A percentile compares a stretch with the other conserved stretches of the same genome.
phyloP scores from a whole-genome alignment of 2,329 filamentous ascomycete species.

The Trichoderma hamatum region DNA sequence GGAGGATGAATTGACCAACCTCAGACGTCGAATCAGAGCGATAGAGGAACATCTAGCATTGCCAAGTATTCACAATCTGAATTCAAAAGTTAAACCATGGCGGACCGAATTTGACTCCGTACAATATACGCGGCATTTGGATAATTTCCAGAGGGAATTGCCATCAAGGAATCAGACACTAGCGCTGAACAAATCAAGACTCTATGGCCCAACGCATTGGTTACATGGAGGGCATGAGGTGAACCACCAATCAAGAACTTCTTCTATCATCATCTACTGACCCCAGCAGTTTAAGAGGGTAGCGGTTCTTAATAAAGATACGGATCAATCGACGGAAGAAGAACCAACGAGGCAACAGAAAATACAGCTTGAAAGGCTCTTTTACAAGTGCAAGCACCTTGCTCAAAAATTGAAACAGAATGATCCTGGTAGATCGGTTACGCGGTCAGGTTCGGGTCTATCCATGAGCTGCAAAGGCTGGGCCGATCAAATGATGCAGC shows the following conservation, averaged over 20 bases:
- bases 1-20: neutral
- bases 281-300: neutral
- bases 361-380: neutral
- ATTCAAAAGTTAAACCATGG: too few relatives aligned
- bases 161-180: neutral
- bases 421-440: neutral
- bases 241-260: neutral
- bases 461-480: neutral
- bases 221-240: neutral
- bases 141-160: neutral
- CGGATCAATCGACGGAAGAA: neutral
- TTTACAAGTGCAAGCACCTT: neutral
- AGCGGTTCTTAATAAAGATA: neutral
- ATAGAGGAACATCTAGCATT: neutral
- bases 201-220: neutral
- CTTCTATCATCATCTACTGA: neutral
- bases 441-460: too few relatives aligned
- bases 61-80: neutral
- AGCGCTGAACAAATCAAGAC: neutral
- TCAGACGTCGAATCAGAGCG: neutral
- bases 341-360: neutral
- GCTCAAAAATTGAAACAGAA: neutral
- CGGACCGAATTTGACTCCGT: too few relatives aligned
- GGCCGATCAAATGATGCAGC: neutral
- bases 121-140: neutral